phyloP scores from a whole-genome alignment of 2,329 filamentous ascomycete genomes.

The Knoxdaviesia proteae region DNA sequence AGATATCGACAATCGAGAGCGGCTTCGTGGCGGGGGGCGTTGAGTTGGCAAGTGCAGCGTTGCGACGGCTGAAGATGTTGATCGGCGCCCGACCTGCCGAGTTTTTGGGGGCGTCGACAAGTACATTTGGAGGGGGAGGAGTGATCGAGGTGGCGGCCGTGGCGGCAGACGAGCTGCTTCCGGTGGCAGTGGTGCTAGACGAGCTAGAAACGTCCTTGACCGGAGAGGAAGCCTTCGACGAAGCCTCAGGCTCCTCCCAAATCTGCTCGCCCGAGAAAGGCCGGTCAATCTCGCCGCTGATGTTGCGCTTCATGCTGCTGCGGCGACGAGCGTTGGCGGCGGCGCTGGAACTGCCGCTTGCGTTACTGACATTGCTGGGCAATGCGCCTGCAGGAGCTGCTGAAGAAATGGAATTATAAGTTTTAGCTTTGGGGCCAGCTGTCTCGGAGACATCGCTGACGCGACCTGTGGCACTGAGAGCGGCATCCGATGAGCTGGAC shows the following conservation, averaged over 20 bases:
- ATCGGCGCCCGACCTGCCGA: no score
- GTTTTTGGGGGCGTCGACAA: slow-evolving; percentile 9
- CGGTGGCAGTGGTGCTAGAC: neutral
- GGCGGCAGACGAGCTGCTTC: neutral
- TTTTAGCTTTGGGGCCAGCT: slow-evolving; percentile 2
- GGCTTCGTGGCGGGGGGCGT: slow-evolving; percentile 13
- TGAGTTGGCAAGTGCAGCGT: no score
- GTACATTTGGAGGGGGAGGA: neutral
- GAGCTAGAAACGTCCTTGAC: neutral
- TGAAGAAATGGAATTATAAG: neutral
- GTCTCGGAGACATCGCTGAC: slow-evolving; percentile 1
- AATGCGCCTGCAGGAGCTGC: neutral
- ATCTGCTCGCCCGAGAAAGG: slow-evolving; percentile 62
- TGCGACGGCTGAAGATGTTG: no score
- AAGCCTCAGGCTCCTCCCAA: slow-evolving; percentile 62
- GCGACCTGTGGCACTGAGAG: neutral
- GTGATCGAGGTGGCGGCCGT: neutral
- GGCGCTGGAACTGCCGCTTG: slow-evolving; percentile 9
- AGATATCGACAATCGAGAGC: slow-evolving; percentile 46
- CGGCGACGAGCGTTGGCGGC: slow-evolving; percentile 25
- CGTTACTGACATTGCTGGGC: neutral
- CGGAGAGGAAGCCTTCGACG: slow-evolving; percentile 7
- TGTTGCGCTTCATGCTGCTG: slow-evolving; percentile 47
- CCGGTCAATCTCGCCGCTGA: slow-evolving; percentile 44
- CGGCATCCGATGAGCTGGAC: no score